Evolutionary conservation across 176 grass and related monocot species (phyloP).

Genomic region (Zoysia japonica): DNA sequence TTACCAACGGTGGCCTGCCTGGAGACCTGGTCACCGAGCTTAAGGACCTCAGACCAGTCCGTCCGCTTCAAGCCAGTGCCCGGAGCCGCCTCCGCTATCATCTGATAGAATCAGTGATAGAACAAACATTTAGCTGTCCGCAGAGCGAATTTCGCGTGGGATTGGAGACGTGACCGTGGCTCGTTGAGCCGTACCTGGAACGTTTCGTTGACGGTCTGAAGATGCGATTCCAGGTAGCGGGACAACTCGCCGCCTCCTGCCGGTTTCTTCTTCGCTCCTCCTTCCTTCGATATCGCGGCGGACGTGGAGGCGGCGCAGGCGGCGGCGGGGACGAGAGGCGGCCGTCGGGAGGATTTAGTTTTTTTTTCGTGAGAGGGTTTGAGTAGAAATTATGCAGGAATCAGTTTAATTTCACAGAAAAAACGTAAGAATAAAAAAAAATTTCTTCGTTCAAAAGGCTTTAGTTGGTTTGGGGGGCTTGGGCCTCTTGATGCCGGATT

Average conservation of each 20-base stretch:
- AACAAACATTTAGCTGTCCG: background rate
- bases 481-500: too few relatives aligned
- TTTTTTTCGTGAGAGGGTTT: too few relatives aligned
- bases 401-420: too few relatives aligned
- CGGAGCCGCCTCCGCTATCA: conserved; percentile 52
- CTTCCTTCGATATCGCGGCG: conserved; percentile 52
- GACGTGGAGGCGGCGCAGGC: background rate
- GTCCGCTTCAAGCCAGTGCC: conserved; percentile 51
- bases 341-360: background rate
- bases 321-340: conserved; percentile 9
- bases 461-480: conserved; percentile 36
- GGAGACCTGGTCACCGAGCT: conserved; percentile 71
- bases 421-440: too few relatives aligned
- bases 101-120: conserved; percentile 44
- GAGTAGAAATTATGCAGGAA: too few relatives aligned
- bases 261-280: conserved; percentile 37
- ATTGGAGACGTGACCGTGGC: conserved; percentile 5
- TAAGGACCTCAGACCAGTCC: conserved; percentile 77
- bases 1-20: conserved; percentile 80
- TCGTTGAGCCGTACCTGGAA: conserved; percentile 50
- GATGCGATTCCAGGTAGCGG: conserved; percentile 52
- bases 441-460: background rate
- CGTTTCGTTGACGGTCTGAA: conserved; percentile 62
- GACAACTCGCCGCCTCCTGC: conserved; percentile 53
- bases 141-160: background rate